Evolutionary conservation across 805 yeast genomes (phyloP), one percentile per base, ranked within the genome.

Genomic region (Saccharomycopsis sp.): DNA sequence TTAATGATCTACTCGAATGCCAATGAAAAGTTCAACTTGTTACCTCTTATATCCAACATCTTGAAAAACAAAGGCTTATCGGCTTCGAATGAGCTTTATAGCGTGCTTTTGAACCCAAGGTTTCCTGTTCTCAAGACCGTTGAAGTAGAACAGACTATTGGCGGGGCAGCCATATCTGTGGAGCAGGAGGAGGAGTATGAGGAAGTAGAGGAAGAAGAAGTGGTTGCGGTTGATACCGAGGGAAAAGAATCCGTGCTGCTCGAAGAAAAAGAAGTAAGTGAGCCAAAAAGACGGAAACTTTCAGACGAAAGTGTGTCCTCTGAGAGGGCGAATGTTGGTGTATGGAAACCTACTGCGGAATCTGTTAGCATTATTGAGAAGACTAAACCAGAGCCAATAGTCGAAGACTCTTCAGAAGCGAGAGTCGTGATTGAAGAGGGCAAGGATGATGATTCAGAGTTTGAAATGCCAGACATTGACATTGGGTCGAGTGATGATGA

Each of bases 41-140:
- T 88, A 60, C 96, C 97, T 7, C 81, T 91, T 58, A 85, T 87
- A 1, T 69, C 81, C 12, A 71, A 75, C 1, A 65, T 87, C 3
- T 67, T 86, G 59, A 66, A 68, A 46, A 51, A 57, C 24, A 52
- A 57, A 37, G 48, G 48, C 8, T 44, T 44, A 18, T 44, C 48
- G 7, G 21, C 21, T 44, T 44, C 48, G 8, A 18, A 44, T 44
- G 78, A 75, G 7, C 66, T 80, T 20, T 67, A 84, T 48, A 81
- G 88, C 65, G 74, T 86, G 1, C 75, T 89, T 64, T 78, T 81
- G 56, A 86, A 87, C 64, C 96, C 97, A 48, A 76, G 94, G 65
- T 80, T 89, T 64, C 96, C 97, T 2, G 75, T 70, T 62, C 65
- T 69, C 18, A 61, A 67, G 29, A 58, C 71, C 41, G 66, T 70